Evolutionary conservation across 106 monocot species (phyloP).

Genomic region (Allium sativum): DNA sequence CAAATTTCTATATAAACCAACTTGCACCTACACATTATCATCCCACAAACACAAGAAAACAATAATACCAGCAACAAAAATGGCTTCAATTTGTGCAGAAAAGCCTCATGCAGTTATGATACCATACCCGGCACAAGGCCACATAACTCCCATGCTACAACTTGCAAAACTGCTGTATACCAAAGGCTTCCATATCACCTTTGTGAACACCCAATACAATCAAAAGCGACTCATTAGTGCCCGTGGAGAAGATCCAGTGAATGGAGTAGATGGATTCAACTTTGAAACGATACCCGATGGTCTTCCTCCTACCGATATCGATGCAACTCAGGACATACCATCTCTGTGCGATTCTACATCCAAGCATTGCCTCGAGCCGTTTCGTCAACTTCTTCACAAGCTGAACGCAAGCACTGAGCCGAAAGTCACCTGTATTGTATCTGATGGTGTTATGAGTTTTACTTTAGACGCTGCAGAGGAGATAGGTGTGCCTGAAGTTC

Average conservation of each 20-base stretch:
- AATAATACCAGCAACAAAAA: neutral
- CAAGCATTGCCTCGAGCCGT: neutral
- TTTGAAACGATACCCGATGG: conserved; percentile 20
- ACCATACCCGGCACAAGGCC: conserved; percentile 17
- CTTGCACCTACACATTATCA: no score
- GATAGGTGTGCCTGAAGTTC: conserved; percentile 10
- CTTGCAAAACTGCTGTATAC: conserved; percentile 24
- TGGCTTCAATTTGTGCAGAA: conserved; percentile 7
- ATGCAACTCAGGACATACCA: conserved; percentile 10
- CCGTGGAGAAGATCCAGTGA: neutral
- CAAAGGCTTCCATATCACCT: conserved; percentile 23
- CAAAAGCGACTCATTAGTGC: neutral
- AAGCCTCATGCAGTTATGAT: conserved; percentile 20
- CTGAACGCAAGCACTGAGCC: conserved; percentile 2
- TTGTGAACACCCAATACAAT: conserved; percentile 19
- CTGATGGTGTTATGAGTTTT: conserved; percentile 9
- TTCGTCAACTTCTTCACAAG: conserved; percentile 4
- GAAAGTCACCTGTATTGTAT: conserved; percentile 9
- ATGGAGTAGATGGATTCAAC: conserved; percentile 6
- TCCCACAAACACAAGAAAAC: no score
- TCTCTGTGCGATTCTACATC: neutral
- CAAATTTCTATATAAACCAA: no score
- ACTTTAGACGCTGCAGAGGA: conserved; percentile 11
- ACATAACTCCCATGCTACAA: conserved; percentile 15
- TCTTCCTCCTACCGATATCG: conserved; percentile 9